Base-by-base conservation (phyloP, 2,329 filamentous ascomycete species). In the Lomentospora prolificans region DNA sequence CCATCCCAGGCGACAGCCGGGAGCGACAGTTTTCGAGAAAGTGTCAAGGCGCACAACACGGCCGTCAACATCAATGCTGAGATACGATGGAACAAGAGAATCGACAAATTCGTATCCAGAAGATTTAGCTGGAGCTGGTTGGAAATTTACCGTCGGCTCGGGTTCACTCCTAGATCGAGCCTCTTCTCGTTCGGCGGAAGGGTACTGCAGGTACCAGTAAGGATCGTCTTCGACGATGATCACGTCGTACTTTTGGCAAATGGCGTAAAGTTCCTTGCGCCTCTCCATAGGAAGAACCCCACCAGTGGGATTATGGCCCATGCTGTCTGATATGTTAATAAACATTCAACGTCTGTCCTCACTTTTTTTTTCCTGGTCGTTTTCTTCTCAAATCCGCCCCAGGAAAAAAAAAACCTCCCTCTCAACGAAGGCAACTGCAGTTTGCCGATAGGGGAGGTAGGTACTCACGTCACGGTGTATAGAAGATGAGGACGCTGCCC, bases 201-300 rank as follows among this genome's bases (percentile, higher is more conserved):
- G 89, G 69, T 82, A 96, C 67, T 96, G 92, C 7, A 97, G 77
- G 68, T 94, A 92, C 89, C 90, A 96, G 73, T 96, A 96, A 4
- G 92, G 92, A 60, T 96, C 91, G 64, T 97, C 92, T 69, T 97
- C 92, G 59, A 95, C 73, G 61, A 96, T 96, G 64, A 96, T 81
- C 60, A 96, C 80, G 68, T 96, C 90, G 71, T 89, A 95, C 66
- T 86, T 81, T 67, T 84, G 84, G 70, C 88, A 94, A 12, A 96
- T 67, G 17, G 78, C 81, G 66, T 96, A 96, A 27, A 96, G 79
- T 53, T 90, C 84, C 63, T 81, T 86, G 56, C 89, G 81, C 41
- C 92, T 83, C 63, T 85, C 72, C 8, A 94, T 67, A 2, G 87
- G 85, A 2, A 95, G 75, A 2, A 88, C 83, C 30, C 86, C 84